Evolutionary conservation across 495 filamentous ascomycete genomes (phyloP), one percentile per base, ranked within the genome.

Genomic region (Penicillium samsonianum): DNA sequence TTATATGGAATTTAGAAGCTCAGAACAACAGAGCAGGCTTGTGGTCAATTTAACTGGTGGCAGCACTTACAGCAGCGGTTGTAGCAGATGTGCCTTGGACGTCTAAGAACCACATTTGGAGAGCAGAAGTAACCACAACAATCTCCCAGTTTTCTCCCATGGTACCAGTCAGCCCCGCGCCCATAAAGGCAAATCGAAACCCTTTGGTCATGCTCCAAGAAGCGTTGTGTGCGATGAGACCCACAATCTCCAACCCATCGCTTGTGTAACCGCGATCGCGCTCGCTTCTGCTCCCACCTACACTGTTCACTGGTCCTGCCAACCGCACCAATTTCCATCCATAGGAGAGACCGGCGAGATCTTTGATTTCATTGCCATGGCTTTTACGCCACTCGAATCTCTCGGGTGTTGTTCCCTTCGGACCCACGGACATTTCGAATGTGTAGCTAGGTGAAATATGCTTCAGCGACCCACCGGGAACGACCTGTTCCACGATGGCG

Each of bases 161-260:
- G 0, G 30, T 47, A 11, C 59, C 59, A 10, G 52, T 48, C 8
- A 67, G 25, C 7, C 59, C 56, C 43, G 40, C 50, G 17, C 59
- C 50, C 53, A 58, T 31, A 26, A 58, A 67, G 1, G 52, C 26
- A 30, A 65, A 61, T 6, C 47, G 31, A 20, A 68, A 51, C 0
- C 31, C 52, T 23, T 59, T 65, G 3, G 50, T 56, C 63, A 61
- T 57, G 23, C 57, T 61, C 38, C 38, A 53, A 16, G 57, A 62
- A 20, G 48, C 30, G 42, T 65, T 65, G 26, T 59, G 55, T 4
- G 63, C 63, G 14, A 63, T 30, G 1, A 65, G 14, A n/a, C 60
- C 65, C 20, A 68, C 60, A 11, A 68, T 38, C 22, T 65, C 63
- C 23, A 30, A 20, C 3, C 63, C 49, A 50, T 65, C 55, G 22